Conservation (phyloP, 2,329 filamentous ascomycete species). For the Sporothrix protearum region DNA sequence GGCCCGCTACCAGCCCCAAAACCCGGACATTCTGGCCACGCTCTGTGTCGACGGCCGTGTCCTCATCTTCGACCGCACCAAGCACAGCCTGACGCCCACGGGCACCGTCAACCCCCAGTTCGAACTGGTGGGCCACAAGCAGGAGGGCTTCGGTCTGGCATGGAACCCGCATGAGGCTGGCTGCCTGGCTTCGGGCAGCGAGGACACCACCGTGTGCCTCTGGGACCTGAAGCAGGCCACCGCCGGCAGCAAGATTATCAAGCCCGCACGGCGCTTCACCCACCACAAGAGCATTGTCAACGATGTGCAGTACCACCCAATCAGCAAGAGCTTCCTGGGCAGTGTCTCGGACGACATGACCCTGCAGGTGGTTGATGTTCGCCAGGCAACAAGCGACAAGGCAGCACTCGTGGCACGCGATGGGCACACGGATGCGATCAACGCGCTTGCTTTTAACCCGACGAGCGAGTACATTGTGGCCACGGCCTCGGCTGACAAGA, state of each 20-base stretch:
- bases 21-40: slow-evolving; percentile 93
- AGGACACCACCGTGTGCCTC: slow-evolving; percentile 85
- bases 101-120: slow-evolving; percentile 76
- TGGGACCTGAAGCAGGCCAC: slow-evolving; percentile 80
- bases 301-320: slow-evolving; percentile 91
- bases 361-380: slow-evolving; percentile 86
- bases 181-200: slow-evolving; percentile 81
- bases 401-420: slow-evolving; percentile 66
- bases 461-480: slow-evolving; percentile 85
- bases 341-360: slow-evolving; percentile 94
- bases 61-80: slow-evolving; percentile 92
- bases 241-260: slow-evolving; percentile 61
- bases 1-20: slow-evolving; percentile 95
- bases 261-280: slow-evolving; percentile 71
- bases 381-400: slow-evolving; percentile 61
- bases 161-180: slow-evolving; percentile 87
- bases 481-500: slow-evolving; percentile 92
- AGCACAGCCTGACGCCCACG: slow-evolving; percentile 76
- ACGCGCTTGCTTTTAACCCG: slow-evolving; percentile 92
- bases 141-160: slow-evolving; percentile 86
- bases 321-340: slow-evolving; percentile 79
- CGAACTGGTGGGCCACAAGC: slow-evolving; percentile 76
- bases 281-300: slow-evolving; percentile 92
- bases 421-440: slow-evolving; percentile 89
- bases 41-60: slow-evolving; percentile 84